These are phyloP conservation scores for Beauveria rudraprayagi DNA, from an alignment of 2,329 filamentous ascomycete genomes.

Conservation along the genomic window DNA sequence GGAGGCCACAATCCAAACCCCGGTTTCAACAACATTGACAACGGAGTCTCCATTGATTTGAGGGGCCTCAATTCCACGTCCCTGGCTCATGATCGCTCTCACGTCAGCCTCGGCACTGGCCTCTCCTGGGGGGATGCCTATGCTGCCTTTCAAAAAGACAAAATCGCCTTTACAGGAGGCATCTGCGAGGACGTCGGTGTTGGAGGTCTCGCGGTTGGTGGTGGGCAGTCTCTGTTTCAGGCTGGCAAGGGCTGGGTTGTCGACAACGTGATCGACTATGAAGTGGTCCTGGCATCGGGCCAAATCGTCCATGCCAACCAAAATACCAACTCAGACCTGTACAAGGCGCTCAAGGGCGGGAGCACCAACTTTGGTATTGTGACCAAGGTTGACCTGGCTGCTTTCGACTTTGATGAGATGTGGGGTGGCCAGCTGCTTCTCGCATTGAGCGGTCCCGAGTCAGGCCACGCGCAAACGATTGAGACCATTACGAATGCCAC, in stretches of 20 bases:
- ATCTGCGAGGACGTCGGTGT: slow-evolving; percentile 34
- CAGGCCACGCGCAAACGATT: slow-evolving; percentile 2
- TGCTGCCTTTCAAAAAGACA: slow-evolving; percentile 27
- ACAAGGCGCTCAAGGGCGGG: slow-evolving; percentile 39
- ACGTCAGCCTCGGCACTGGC: slow-evolving; percentile 33
- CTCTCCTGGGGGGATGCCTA: slow-evolving; percentile 36
- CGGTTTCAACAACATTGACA: slow-evolving; percentile 31
- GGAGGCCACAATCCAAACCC: slow-evolving; percentile 41
- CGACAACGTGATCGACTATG: slow-evolving; percentile 33
- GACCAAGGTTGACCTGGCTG: slow-evolving; percentile 24
- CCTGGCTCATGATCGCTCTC: slow-evolving; percentile 24
- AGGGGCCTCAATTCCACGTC: slow-evolving; percentile 27
- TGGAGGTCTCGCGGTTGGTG: slow-evolving; percentile 35
- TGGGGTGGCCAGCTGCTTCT: slow-evolving; percentile 13
- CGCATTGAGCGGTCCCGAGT: background rate
- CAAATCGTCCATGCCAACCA: slow-evolving; percentile 34
- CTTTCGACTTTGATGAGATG: slow-evolving; percentile 14
- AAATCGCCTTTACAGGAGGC: slow-evolving; percentile 31
- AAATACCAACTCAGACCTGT: slow-evolving; percentile 33
- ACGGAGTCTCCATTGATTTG: slow-evolving; percentile 32
- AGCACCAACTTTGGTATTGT: slow-evolving; percentile 37
- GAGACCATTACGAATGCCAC: slow-evolving; percentile 2
- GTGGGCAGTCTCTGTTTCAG: slow-evolving; percentile 39
- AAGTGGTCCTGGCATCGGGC: slow-evolving; percentile 38
- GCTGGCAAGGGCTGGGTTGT: slow-evolving; percentile 29